Evolutionary conservation across 148 eudicot species (phyloP), one percentile per base, ranked within the genome.

Genomic region (Selenicereus undatus): DNA sequence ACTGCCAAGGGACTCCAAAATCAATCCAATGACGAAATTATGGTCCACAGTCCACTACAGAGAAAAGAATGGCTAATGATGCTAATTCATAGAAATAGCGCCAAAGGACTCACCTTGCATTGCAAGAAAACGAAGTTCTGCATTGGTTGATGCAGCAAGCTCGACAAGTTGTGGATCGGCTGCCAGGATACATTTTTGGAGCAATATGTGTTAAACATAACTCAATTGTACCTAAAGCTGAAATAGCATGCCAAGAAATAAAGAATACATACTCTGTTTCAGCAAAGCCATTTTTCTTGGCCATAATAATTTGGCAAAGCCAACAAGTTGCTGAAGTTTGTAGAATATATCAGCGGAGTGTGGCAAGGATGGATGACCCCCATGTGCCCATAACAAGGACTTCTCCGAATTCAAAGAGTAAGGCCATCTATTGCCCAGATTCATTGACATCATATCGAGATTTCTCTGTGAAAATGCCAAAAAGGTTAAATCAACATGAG

Each of bases 311-410:
- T 89, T 84, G 69, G 89, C 88, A 48, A 96, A 86, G 78, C 78
- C 73, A 78, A 85, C 77, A 79, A 96, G 87, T 78, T 90, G 92
- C 48, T 75, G 88, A 74, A 91, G 92, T 83, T 88, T 88, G 74
- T 89, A 77, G 78, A 87, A 90, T 79, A 96, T 62, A 73, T 88
- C 93, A 76, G 88, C 90, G 73, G 93, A 88, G 78, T 86, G 77
- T 51, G 99, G 98, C 78, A 89, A 52, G 78, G 81, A 73, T 21
- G 99, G 99, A 88, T 96, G 99, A 68, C 99, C 99, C 48, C 98
- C 99, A 85, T 91, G 88, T 12, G 82, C 84, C 99, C 98, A 96
- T 18, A 96, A 87, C 91, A 96, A 82, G 50, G 98, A 92, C 87
- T 90, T 94, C 80, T 88, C 88, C 8, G 91, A 91, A 76, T 77